Evolutionary conservation across 2,329 filamentous ascomycete genomes (phyloP).

Genomic region (Fusarium sp.): DNA sequence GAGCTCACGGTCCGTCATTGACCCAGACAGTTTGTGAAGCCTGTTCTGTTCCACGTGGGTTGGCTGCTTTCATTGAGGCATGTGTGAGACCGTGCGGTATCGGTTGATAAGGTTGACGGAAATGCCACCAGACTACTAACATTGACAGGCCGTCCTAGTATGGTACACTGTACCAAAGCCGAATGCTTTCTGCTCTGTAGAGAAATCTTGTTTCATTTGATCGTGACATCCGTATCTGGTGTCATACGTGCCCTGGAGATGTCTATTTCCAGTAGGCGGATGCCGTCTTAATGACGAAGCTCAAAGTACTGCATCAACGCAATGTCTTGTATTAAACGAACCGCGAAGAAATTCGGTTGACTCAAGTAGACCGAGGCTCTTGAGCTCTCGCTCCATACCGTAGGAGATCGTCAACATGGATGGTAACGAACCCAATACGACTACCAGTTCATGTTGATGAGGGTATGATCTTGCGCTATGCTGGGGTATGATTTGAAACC

Average conservation of each 20-base stretch:
- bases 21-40: slow-evolving; percentile 19
- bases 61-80: slow-evolving; percentile 23
- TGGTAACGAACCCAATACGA: slow-evolving; percentile 32
- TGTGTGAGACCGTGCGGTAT: slow-evolving; percentile 35
- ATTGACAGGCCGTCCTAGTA: neutral
- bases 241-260: neutral
- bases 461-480: slow-evolving; percentile 47
- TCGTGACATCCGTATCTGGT: neutral
- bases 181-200: neutral
- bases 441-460: slow-evolving; percentile 43
- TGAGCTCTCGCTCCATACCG: slow-evolving; percentile 23
- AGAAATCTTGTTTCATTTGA: neutral
- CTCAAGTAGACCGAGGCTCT: slow-evolving; percentile 30
- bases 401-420: slow-evolving; percentile 45
- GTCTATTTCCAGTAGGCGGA: neutral
- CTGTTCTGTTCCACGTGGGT: slow-evolving; percentile 36
- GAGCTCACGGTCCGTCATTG: neutral
- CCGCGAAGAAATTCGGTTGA: slow-evolving; percentile 14
- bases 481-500: slow-evolving; percentile 46
- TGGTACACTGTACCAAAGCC: neutral
- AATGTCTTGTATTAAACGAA: slow-evolving; percentile 9
- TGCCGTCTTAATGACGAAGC: neutral
- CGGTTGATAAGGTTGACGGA: slow-evolving; percentile 21
- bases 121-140: neutral
- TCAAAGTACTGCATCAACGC: slow-evolving; percentile 3